Percentiles rank a stretch among this genome's conserved stretches.
Evolutionary conservation across 1,284 basidiomycete genomes (phyloP).

Genomic region (Cryptococcus sp.): DNA sequence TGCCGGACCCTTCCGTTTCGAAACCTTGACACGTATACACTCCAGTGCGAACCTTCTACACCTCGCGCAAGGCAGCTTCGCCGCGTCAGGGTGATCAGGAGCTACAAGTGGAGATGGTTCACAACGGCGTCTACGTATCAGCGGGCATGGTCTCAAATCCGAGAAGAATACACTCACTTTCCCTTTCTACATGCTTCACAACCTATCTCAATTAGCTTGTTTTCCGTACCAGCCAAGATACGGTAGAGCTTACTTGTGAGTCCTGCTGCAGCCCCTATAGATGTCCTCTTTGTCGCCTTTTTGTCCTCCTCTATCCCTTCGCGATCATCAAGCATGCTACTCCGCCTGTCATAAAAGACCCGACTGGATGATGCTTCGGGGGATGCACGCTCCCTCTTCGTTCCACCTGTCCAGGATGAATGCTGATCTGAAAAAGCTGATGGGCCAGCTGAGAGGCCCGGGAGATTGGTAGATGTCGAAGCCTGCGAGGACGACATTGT

Average conservation of each 20-base stretch:
- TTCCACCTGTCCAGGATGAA: too few relatives aligned
- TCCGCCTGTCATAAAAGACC: too few relatives aligned
- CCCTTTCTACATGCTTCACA: constrained; percentile 19
- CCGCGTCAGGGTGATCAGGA: constrained; percentile 35
- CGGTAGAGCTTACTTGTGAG: constrained; percentile 15
- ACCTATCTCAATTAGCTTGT: constrained; percentile 6
- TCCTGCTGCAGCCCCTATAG: constrained; percentile 6
- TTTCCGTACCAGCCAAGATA: not conserved
- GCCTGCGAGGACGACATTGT: too few relatives aligned
- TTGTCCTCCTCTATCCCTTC: constrained; percentile 5
- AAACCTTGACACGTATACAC: constrained; percentile 33
- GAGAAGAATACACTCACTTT: constrained; percentile 12
- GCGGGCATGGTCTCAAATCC: not conserved
- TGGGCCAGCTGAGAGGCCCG: too few relatives aligned
- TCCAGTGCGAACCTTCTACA: constrained; percentile 41
- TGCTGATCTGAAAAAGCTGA: too few relatives aligned
- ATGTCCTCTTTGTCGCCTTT: constrained; percentile 4
- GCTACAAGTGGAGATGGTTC: constrained; percentile 42
- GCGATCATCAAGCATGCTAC: too few relatives aligned
- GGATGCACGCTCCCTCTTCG: too few relatives aligned
- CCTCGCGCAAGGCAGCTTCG: constrained; percentile 40
- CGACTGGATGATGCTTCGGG: too few relatives aligned
- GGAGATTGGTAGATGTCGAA: too few relatives aligned
- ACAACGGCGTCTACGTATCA: constrained; percentile 31
- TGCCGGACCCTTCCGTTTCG: constrained; percentile 36